These are phyloP conservation scores for Sicyos edulis DNA, from an alignment of 306 rosid species.

Conservation along the genomic window DNA sequence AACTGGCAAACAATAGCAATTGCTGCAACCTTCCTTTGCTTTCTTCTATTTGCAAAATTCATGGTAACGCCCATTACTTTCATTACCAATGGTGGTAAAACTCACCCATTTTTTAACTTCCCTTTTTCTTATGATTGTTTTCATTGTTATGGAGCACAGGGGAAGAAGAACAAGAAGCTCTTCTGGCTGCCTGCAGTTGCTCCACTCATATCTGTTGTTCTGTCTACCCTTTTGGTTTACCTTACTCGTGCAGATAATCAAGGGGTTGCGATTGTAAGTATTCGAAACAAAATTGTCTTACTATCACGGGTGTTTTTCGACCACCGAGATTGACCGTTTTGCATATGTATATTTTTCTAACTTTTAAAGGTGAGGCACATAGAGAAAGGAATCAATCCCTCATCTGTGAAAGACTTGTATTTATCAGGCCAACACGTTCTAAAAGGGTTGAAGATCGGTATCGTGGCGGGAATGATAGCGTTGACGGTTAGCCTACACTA, in stretches of 20 bases:
- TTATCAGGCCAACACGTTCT: constrained; percentile 59
- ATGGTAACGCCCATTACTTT: constrained; percentile 43
- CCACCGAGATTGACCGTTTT: background rate
- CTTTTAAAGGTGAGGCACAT: constrained; percentile 59
- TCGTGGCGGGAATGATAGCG: constrained; percentile 83
- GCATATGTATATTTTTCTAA: background rate
- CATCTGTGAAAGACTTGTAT: constrained; percentile 57
- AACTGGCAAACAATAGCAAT: constrained; percentile 85
- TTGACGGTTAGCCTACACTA: constrained; percentile 55
- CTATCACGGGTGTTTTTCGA: background rate
- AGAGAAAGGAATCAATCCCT: constrained; percentile 86
- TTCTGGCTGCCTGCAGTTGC: constrained; percentile 98
- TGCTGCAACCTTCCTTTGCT: constrained; percentile 55
- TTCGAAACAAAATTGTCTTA: constrained; percentile 1
- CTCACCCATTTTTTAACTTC: background rate
- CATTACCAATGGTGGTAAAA: background rate
- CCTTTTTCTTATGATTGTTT: constrained; percentile 15
- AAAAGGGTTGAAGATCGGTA: constrained; percentile 76
- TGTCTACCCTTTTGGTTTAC: constrained; percentile 77
- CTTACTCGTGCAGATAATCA: constrained; percentile 77
- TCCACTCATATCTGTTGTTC: constrained; percentile 69
- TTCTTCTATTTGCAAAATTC: constrained; percentile 61
- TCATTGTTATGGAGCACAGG: constrained; percentile 43
- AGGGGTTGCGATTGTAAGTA: constrained; percentile 82
- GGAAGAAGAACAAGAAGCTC: constrained; percentile 63